Evolutionary conservation across 2,329 filamentous ascomycete genomes (phyloP).

Genomic region (Didymella lethalis): DNA sequence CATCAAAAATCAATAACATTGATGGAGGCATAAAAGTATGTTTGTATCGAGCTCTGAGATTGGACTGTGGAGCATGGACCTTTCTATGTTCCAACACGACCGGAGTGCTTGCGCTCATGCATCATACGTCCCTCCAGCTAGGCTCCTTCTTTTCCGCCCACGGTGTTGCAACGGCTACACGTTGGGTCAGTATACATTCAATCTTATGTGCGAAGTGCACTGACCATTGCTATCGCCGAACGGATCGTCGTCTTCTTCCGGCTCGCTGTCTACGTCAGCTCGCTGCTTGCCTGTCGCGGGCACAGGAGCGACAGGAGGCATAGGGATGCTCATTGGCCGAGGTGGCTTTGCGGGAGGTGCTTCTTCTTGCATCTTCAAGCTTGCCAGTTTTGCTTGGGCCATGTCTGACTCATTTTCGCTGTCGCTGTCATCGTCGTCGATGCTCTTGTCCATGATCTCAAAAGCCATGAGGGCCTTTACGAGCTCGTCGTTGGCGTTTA

Average conservation of each 20-base stretch:
- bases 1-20: neutral
- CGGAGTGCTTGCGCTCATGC: neutral
- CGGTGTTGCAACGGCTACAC: slow-evolving; percentile 62
- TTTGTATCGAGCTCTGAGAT: neutral
- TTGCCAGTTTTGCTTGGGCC: slow-evolving; percentile 55
- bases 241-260: slow-evolving; percentile 76
- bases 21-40: neutral
- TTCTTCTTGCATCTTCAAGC: slow-evolving; percentile 52
- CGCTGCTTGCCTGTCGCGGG: slow-evolving; percentile 47
- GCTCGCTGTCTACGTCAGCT: slow-evolving; percentile 64
- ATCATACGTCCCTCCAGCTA: slow-evolving; percentile 53
- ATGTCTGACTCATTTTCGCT: slow-evolving; percentile 60
- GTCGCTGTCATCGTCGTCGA: slow-evolving; percentile 75
- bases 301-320: slow-evolving; percentile 41
- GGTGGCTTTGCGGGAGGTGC: slow-evolving; percentile 59
- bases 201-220: neutral
- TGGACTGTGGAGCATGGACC: neutral
- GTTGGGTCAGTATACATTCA: slow-evolving; percentile 14
- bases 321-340: slow-evolving; percentile 54
- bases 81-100: neutral
- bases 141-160: slow-evolving; percentile 44
- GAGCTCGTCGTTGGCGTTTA: slow-evolving; percentile 96
- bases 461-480: slow-evolving; percentile 92
- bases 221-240: slow-evolving; percentile 81
- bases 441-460: slow-evolving; percentile 88